A percentile compares a stretch with the other conserved stretches of the same genome.
Conservation (phyloP, 306 rosid genomes). For the Cyamopsis tetragonoloba region DNA sequence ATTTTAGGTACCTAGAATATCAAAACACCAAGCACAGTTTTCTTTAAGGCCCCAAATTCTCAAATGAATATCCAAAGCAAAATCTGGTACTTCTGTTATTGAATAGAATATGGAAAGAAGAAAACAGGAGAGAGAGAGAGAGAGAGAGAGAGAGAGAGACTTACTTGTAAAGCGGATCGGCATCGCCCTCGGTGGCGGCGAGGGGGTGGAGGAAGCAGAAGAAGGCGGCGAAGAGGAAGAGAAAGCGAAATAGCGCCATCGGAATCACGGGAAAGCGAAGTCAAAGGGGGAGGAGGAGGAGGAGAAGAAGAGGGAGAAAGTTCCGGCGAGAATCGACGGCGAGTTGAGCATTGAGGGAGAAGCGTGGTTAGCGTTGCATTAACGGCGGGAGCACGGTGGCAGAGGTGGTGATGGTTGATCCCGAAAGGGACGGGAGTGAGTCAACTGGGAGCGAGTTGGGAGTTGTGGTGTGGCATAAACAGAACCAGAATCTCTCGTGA, state of each 20-base stretch:
- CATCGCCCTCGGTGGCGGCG: conserved; percentile 64
- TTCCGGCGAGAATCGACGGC: conserved; percentile 39
- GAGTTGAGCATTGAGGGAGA: conserved; percentile 29
- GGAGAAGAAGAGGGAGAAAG: neutral
- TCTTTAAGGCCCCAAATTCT: neutral
- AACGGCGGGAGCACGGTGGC: conserved; percentile 3
- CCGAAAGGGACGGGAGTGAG: conserved; percentile 25
- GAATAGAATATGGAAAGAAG: neutral
- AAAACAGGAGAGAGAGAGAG: neutral
- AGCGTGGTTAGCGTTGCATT: conserved; percentile 19
- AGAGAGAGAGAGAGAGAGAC: neutral
- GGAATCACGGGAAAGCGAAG: conserved; percentile 35
- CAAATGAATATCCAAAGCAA: neutral
- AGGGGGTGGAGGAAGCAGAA: conserved; percentile 32
- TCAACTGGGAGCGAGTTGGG: conserved; percentile 34
- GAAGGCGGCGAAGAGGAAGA: conserved; percentile 36
- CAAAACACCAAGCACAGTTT: neutral
- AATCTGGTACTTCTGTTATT: neutral
- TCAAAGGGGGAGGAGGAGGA: conserved; percentile 31
- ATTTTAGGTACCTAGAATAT: neutral
- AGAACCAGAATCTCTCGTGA: conserved; percentile 51
- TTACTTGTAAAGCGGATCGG: conserved; percentile 81
- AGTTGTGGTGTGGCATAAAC: neutral
- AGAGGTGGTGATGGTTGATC: conserved; percentile 15
- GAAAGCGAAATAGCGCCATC: conserved; percentile 52